phyloP scores from a whole-genome alignment of 768 basidiomycete genomes.

The Guyanaporus albipodus region DNA sequence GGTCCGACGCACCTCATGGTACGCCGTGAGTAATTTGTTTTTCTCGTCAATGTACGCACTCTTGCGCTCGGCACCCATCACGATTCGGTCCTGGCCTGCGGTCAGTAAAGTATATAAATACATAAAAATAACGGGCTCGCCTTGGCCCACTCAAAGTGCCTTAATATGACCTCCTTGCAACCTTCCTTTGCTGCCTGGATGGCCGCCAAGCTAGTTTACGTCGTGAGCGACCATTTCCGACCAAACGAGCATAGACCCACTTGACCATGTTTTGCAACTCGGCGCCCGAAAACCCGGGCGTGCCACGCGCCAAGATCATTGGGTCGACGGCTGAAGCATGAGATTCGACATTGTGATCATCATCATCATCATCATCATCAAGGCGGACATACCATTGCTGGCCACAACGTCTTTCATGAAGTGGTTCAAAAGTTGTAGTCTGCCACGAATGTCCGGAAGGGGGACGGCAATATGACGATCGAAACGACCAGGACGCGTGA shows the following conservation, averaged over 20 bases:
- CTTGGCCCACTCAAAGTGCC: constrained; percentile 98
- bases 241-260: constrained; percentile 39
- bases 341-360: background rate
- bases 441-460: constrained; percentile 90
- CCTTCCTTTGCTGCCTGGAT: constrained; percentile 90
- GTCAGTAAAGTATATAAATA: background rate
- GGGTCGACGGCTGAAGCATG: constrained; percentile 65
- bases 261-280: constrained; percentile 98
- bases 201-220: constrained; percentile 66
- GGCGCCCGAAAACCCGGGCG: constrained; percentile 94
- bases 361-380: too few species aligned
- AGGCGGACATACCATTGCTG: constrained; percentile 43
- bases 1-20: constrained; percentile 74
- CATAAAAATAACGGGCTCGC: constrained; percentile 37
- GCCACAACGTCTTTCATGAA: constrained; percentile 81
- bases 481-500: constrained; percentile 95
- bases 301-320: constrained; percentile 86
- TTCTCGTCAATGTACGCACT: constrained; percentile 86
- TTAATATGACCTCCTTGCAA: constrained; percentile 62
- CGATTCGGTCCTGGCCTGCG: constrained; percentile 71
- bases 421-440: constrained; percentile 89
- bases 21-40: constrained; percentile 86
- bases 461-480: constrained; percentile 91
- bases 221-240: background rate
- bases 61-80: constrained; percentile 95